Evolutionary conservation across 768 basidiomycete species (phyloP), one percentile per base, ranked within the genome.

Genomic region (Postia placenta): DNA sequence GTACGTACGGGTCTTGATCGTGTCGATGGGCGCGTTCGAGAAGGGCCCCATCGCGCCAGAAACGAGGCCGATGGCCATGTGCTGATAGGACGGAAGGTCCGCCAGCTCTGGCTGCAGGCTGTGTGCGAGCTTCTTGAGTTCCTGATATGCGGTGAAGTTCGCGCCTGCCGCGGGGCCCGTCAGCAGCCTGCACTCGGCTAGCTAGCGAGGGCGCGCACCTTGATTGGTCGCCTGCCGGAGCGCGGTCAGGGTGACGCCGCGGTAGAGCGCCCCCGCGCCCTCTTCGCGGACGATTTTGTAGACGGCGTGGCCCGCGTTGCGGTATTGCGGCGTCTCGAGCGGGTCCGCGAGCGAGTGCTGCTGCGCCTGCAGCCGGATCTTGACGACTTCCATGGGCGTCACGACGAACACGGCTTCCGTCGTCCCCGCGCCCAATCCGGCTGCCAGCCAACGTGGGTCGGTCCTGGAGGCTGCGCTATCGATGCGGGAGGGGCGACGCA

Each of bases 311-410:
- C 85, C 93, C 12, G 96, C 96, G 69, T 96, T 98, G 23, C 95
- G 79, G 68, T 99, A 99, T 66, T 87, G 79, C 3, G 96, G 96
- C 14, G 80, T 74, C 62, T 99, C 96, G 46, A 95, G 69, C 28
- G 96, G 96, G 67, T 99, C 96, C 5, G 93, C 91, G 42, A 99
- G 75, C 19, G 95, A 98, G 67, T 98, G 96, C 62, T 89, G 87
- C 62, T 99, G 96, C 2, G 96, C 95, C 68, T 99, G 96, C 59
- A 99, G 71, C 23, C 96, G 81, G 63, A 99, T 98, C 75, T 98
- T 98, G 64, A 99, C 90, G 17, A 98, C 96, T 64, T 99, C 96
- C 96, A 99, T 98, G 0, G 96, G 96, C 39, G 89, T 95, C 11
- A 99, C 96, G 39, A 99, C 92, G 14, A 82, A 74, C 15, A 99